Percentiles rank a stretch among this genome's conserved stretches.
phyloP scores from a whole-genome alignment of 805 yeast genomes.

The Saturnispora dispora region DNA sequence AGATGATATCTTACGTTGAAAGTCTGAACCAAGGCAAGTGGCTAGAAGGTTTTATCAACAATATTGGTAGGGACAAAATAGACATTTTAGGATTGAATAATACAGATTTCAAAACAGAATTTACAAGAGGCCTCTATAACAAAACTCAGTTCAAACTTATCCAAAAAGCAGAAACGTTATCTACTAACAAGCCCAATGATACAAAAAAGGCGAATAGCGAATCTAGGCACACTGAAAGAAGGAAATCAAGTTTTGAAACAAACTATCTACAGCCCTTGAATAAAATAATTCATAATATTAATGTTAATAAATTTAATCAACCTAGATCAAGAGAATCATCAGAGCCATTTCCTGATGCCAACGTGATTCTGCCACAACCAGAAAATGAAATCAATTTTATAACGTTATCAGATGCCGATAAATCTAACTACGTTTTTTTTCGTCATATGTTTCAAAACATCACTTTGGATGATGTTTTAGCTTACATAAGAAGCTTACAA shows the following conservation, averaged over 20 bases:
- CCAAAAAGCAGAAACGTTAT: background rate
- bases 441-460: slow-evolving; percentile 15
- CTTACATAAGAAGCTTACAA: slow-evolving; percentile 32
- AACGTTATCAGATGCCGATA: background rate
- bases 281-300: slow-evolving; percentile 26
- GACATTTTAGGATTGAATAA: slow-evolving; percentile 22
- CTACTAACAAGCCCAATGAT: background rate
- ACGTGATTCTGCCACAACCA: background rate
- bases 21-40: slow-evolving; percentile 46
- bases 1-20: slow-evolving; percentile 50
- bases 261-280: slow-evolving; percentile 24
- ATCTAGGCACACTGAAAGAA: background rate
- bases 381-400: background rate
- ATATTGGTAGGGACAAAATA: slow-evolving; percentile 20
- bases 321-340: slow-evolving; percentile 2
- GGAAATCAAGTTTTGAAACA: slow-evolving; percentile 11
- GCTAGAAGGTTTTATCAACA: slow-evolving; percentile 48
- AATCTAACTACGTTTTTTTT: slow-evolving; percentile 10
- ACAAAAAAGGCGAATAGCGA: background rate
- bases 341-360: background rate
- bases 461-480: slow-evolving; percentile 25
- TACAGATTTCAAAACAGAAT: slow-evolving; percentile 14
- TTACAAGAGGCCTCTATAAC: slow-evolving; percentile 1
- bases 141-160: slow-evolving; percentile 4
- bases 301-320: slow-evolving; percentile 15